phyloP scores from a whole-genome alignment of 805 yeast genomes.

The Metschnikowia chrysomelidarum region DNA sequence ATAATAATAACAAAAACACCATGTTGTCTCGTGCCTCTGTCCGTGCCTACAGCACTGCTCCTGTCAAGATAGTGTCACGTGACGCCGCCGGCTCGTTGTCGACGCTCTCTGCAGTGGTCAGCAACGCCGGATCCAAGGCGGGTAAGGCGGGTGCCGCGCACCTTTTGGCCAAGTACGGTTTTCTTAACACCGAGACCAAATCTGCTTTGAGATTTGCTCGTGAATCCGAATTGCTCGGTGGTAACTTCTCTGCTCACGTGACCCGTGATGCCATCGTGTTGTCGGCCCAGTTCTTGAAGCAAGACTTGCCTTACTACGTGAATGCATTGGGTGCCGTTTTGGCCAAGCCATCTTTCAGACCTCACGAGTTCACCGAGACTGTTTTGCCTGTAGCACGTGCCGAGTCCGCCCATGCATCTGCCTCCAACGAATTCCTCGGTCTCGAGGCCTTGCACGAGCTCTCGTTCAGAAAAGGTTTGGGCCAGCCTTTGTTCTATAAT shows the following conservation, averaged over 20 bases:
- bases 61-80: constrained; percentile 48
- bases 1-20: constrained; percentile 3
- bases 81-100: constrained; percentile 70
- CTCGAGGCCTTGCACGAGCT: constrained; percentile 75
- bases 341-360: constrained; percentile 69
- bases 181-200: constrained; percentile 75
- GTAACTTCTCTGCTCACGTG: constrained; percentile 63
- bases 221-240: constrained; percentile 93
- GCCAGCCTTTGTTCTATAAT: constrained; percentile 76
- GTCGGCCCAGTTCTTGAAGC: constrained; percentile 78
- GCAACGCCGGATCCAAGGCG: constrained; percentile 79
- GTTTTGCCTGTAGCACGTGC: constrained; percentile 75
- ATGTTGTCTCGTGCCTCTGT: constrained; percentile 44
- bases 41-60: constrained; percentile 44
- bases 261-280: constrained; percentile 84
- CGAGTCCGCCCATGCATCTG: constrained; percentile 54
- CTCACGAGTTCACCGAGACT: constrained; percentile 79
- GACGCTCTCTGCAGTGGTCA: constrained; percentile 71
- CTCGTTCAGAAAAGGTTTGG: constrained; percentile 85
- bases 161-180: constrained; percentile 77
- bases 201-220: constrained; percentile 91
- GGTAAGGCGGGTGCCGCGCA: constrained; percentile 81
- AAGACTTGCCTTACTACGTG: constrained; percentile 89
- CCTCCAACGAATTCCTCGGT: constrained; percentile 57
- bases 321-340: constrained; percentile 76